These are phyloP conservation scores for Ogataea salicorniae DNA, from an alignment of 805 yeast genomes.

Conservation along the genomic window DNA sequence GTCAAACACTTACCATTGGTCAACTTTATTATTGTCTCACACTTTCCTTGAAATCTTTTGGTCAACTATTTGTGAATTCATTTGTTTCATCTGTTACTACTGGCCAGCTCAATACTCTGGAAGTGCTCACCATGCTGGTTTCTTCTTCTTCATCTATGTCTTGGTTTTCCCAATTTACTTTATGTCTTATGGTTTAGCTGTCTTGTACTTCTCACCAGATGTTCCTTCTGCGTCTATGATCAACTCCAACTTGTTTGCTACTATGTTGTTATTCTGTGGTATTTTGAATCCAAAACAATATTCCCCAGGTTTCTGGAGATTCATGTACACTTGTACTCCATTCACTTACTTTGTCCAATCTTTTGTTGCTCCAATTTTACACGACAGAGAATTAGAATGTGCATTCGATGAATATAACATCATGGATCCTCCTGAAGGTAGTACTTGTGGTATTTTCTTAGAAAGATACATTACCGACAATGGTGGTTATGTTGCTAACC, in stretches of 20 bases:
- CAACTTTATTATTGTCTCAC: slow-evolving; percentile 48
- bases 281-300: slow-evolving; percentile 50
- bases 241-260: slow-evolving; percentile 49
- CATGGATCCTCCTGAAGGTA: slow-evolving; percentile 56
- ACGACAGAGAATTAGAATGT: slow-evolving; percentile 48
- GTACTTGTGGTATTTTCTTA: slow-evolving; percentile 57
- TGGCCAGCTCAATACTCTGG: slow-evolving; percentile 33
- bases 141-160: slow-evolving; percentile 33
- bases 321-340: slow-evolving; percentile 70
- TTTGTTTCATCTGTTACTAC: slow-evolving; percentile 39
- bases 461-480: slow-evolving; percentile 33
- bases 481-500: slow-evolving; percentile 55
- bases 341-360: slow-evolving; percentile 65
- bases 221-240: slow-evolving; percentile 62
- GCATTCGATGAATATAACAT: slow-evolving; percentile 40
- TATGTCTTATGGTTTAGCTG: slow-evolving; percentile 49
- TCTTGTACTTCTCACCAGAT: slow-evolving; percentile 56
- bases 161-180: slow-evolving; percentile 42
- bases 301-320: slow-evolving; percentile 79
- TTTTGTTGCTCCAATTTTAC: slow-evolving; percentile 44
- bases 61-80: slow-evolving; percentile 42
- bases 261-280: slow-evolving; percentile 63
- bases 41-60: slow-evolving; percentile 58
- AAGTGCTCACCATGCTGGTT: slow-evolving; percentile 41
- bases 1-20: slow-evolving; percentile 72